Percentiles rank a stretch among this genome's conserved stretches.
phyloP scores from a whole-genome alignment of 2,329 filamentous ascomycete species.

The Emergomyces africanus region DNA sequence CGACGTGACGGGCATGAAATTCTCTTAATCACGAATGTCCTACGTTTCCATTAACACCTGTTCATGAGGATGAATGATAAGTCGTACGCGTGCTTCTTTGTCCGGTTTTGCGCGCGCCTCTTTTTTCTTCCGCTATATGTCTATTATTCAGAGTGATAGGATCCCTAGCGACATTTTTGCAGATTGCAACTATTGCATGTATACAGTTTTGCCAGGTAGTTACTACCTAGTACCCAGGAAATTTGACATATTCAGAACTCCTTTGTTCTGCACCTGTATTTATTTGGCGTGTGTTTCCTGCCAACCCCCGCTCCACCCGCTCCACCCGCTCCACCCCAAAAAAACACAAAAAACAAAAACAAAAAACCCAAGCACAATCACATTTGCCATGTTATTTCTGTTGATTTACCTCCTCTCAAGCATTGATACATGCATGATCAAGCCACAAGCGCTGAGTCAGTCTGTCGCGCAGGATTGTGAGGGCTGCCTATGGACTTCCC shows the following conservation, averaged over 20 bases:
- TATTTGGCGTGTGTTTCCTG: too few species aligned
- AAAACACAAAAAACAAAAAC: background rate
- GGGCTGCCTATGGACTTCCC: background rate
- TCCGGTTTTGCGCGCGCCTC: background rate
- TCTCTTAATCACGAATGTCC: background rate
- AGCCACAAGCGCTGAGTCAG: background rate
- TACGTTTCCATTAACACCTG: background rate
- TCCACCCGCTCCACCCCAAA: too few species aligned
- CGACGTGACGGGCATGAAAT: background rate
- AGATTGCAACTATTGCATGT: background rate
- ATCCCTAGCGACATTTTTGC: background rate
- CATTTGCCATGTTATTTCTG: background rate
- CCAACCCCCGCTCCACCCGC: too few species aligned
- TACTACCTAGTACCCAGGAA: background rate
- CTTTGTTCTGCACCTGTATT: too few species aligned
- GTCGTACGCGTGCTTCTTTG: background rate
- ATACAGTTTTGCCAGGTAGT: background rate
- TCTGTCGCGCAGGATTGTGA: background rate
- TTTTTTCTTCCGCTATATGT: background rate
- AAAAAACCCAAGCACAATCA: background rate
- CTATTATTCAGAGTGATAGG: background rate
- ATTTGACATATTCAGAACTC: too few species aligned
- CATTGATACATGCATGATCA: background rate
- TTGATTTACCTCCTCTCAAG: background rate
- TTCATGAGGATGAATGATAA: background rate